A percentile compares a stretch with the other conserved stretches of the same genome.
phyloP scores from a whole-genome alignment of 2,329 filamentous ascomycete species.

The Paraphaeosphaeria sporulosa region DNA sequence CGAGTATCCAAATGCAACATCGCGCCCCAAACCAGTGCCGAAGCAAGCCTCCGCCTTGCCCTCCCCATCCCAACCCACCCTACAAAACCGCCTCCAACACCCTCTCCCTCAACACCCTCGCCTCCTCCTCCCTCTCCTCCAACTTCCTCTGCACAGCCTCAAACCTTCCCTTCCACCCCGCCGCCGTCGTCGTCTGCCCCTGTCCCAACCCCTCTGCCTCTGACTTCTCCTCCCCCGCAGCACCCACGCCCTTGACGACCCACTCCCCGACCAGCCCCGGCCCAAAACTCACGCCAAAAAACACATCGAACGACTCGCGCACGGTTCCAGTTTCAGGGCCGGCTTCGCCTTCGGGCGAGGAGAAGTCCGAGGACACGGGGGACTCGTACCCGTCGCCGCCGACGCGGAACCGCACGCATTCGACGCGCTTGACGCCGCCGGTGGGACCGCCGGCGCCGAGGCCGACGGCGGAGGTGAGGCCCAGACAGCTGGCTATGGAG shows the following conservation, averaged over 20 bases:
- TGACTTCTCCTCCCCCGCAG: constrained; percentile 20
- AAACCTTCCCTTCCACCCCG: constrained; percentile 46
- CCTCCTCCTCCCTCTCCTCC: constrained; percentile 47
- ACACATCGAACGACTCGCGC: constrained; percentile 54
- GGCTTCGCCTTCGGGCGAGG: constrained; percentile 16
- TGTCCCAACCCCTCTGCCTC: constrained; percentile 19
- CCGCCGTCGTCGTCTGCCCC: constrained; percentile 24
- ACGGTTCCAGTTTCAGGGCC: constrained; percentile 28
- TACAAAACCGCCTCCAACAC: constrained; percentile 50
- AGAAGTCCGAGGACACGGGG: constrained; percentile 30
- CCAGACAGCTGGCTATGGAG: constrained; percentile 54
- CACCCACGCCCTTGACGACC: constrained; percentile 49
- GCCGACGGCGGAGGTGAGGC: constrained; percentile 43
- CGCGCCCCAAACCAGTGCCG: background rate
- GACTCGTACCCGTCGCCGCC: constrained; percentile 50
- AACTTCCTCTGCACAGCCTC: constrained; percentile 43
- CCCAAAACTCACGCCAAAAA: constrained; percentile 53
- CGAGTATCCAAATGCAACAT: background rate
- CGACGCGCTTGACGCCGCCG: constrained; percentile 49
- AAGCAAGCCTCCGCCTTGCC: background rate
- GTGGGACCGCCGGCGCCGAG: constrained; percentile 45
- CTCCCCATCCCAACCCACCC: background rate
- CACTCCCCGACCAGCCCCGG: constrained; percentile 51
- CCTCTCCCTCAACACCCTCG: constrained; percentile 44
- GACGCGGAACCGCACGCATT: constrained; percentile 52